These are phyloP conservation scores for Calocybe cyanea DNA, from an alignment of 768 basidiomycete species.

Conservation along the genomic window DNA sequence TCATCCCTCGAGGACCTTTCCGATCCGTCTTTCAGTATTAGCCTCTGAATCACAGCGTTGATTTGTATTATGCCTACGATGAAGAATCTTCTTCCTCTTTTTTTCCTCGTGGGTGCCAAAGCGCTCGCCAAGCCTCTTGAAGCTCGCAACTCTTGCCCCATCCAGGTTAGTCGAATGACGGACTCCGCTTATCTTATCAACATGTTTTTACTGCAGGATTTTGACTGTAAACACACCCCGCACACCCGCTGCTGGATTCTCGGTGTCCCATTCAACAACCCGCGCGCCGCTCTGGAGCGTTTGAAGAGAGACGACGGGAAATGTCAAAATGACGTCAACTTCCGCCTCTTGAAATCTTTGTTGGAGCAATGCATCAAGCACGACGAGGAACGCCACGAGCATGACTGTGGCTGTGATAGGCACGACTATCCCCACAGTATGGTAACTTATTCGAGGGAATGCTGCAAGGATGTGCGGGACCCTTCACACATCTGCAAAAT, in stretches of 20 bases:
- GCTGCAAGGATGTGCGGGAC: conserved; percentile 13
- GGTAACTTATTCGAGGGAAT: conserved; percentile 14
- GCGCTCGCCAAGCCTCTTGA: conserved; percentile 15
- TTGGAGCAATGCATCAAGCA: conserved; percentile 13
- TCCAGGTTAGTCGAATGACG: conserved; percentile 3
- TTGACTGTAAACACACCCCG: conserved; percentile 9
- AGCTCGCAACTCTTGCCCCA: conserved; percentile 9
- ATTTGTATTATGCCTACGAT: conserved; percentile 8
- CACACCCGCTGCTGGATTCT: conserved; percentile 14
- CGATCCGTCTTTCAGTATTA: conserved; percentile 5
- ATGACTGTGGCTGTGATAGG: conserved; percentile 7
- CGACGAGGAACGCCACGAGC: conserved; percentile 9
- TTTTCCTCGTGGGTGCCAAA: conserved; percentile 12
- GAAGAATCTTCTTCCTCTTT: conserved; percentile 15
- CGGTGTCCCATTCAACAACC: conserved; percentile 16
- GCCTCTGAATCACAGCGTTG: conserved; percentile 1
- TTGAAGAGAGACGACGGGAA: conserved; percentile 11
- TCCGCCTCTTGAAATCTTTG: conserved; percentile 8
- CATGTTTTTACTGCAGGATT: conserved; percentile 6
- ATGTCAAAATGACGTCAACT: conserved; percentile 15
- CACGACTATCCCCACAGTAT: conserved; percentile 12
- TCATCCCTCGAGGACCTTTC: conserved; percentile 15
- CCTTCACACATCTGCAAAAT: conserved; percentile 10
- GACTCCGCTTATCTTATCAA: too few species aligned
- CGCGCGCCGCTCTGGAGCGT: conserved; percentile 10